Percentiles rank a stretch among this genome's conserved stretches.
Evolutionary conservation across 2,329 filamentous ascomycete genomes (phyloP).

Genomic region (Coniochaeta sp.): DNA sequence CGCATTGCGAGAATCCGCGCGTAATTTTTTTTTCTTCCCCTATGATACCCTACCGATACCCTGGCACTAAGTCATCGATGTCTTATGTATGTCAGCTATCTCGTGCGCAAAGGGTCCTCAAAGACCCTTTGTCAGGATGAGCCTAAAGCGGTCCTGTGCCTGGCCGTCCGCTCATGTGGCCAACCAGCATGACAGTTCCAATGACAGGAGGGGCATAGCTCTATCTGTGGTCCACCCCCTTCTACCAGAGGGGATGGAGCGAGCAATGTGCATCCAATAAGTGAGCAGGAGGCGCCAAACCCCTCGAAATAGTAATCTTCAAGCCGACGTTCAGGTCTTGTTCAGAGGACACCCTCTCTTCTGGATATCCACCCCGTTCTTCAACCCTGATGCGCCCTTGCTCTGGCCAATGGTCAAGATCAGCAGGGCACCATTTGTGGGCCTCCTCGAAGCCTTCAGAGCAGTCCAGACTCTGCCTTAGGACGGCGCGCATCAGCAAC

Average conservation of each 20-base stretch:
- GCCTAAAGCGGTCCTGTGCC: background rate
- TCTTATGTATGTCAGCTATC: constrained; percentile 1
- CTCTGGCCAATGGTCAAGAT: background rate
- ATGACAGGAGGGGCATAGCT: background rate
- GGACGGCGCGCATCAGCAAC: background rate
- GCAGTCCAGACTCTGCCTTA: background rate
- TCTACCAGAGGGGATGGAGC: background rate
- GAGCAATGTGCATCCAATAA: background rate
- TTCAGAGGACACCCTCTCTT: background rate
- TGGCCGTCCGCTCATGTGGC: background rate
- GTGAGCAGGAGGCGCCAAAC: background rate
- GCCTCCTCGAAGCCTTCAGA: no score
- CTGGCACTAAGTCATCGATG: background rate
- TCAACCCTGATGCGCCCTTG: background rate
- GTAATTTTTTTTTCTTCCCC: no score
- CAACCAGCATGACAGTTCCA: constrained; percentile 1
- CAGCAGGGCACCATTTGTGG: background rate
- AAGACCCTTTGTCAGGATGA: background rate
- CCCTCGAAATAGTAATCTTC: background rate
- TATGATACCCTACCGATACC: no score
- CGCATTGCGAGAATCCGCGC: no score
- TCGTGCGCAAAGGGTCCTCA: background rate
- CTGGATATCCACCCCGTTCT: background rate
- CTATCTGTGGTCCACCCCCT: background rate
- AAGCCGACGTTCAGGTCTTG: no score